Percentiles rank a stretch among this genome's conserved stretches.
phyloP scores from a whole-genome alignment of 768 basidiomycete genomes.

The Tulasnella sp. region DNA sequence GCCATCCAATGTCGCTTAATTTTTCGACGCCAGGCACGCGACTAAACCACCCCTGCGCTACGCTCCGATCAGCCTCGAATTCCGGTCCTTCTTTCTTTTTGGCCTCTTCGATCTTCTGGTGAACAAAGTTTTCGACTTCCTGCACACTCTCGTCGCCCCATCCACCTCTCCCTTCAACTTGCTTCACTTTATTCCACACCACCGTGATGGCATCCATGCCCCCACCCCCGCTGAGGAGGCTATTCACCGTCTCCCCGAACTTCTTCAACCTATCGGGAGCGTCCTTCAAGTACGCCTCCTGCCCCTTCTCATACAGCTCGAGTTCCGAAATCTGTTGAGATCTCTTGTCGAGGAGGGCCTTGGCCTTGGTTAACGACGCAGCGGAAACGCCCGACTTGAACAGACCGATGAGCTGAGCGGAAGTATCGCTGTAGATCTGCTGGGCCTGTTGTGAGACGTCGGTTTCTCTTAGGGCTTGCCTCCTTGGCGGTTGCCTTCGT shows the following conservation, averaged over 20 bases:
- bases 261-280: conserved; percentile 34
- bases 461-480: conserved; percentile 10
- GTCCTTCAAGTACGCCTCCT: conserved; percentile 35
- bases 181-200: conserved; percentile 34
- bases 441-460: conserved; percentile 36
- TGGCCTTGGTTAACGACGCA: conserved; percentile 33
- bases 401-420: conserved; percentile 31
- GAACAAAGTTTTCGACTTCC: conserved; percentile 35
- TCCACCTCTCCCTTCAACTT: conserved; percentile 30
- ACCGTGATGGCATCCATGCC: conserved; percentile 27
- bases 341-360: conserved; percentile 34
- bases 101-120: conserved; percentile 34
- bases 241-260: conserved; percentile 33
- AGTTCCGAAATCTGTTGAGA: conserved; percentile 33
- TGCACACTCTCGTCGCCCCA: conserved; percentile 35
- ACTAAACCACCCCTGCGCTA: conserved; percentile 9
- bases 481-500: no score
- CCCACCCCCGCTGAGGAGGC: conserved; percentile 24
- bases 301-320: conserved; percentile 33
- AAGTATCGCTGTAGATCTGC: conserved; percentile 35
- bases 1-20: no score
- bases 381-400: conserved; percentile 34
- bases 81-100: conserved; percentile 20
- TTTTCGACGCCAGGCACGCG: conserved; percentile 20
- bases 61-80: background rate